A percentile compares a stretch with the other conserved stretches of the same genome.
phyloP scores from a whole-genome alignment of 148 eudicot species.

The Heliamphora exappendiculata region DNA sequence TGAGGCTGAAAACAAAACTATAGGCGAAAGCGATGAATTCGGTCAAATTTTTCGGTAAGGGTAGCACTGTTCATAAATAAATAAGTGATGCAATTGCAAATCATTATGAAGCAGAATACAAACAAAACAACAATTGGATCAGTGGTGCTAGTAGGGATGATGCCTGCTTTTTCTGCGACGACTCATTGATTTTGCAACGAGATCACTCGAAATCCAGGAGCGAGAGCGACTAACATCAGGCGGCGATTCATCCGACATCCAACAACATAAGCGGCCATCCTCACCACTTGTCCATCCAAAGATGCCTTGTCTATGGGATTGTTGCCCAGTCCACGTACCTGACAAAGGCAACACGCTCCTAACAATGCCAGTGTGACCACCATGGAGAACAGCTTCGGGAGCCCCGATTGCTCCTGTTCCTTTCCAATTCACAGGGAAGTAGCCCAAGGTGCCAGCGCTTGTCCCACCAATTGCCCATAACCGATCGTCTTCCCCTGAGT shows the following conservation, averaged over 20 bases:
- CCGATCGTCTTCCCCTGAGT: constrained; percentile 50
- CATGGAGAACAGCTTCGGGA: constrained; percentile 81
- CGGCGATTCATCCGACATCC: constrained; percentile 60
- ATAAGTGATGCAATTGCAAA: not conserved
- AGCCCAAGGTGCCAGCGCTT: constrained; percentile 67
- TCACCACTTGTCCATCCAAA: constrained; percentile 98
- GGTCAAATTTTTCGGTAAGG: too few species aligned
- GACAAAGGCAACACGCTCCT: constrained; percentile 66
- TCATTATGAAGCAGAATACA: not conserved
- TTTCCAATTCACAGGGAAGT: constrained; percentile 60
- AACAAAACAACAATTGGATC: too few species aligned
- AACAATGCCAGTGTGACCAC: constrained; percentile 73
- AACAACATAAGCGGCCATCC: constrained; percentile 92
- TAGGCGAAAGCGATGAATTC: too few species aligned
- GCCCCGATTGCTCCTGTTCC: constrained; percentile 36
- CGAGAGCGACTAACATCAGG: constrained; percentile 46
- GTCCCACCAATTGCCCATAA: constrained; percentile 91
- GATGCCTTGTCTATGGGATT: constrained; percentile 37
- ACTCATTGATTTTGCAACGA: constrained; percentile 48
- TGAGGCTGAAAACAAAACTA: too few species aligned
- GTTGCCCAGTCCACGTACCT: constrained; percentile 15
- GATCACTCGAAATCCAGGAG: constrained; percentile 69
- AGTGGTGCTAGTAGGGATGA: constrained; percentile 49
- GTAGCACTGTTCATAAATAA: not conserved
- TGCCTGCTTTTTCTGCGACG: constrained; percentile 53